phyloP scores from a whole-genome alignment of 2,329 filamentous ascomycete species.

The Byssoonygena ceratinophila region DNA sequence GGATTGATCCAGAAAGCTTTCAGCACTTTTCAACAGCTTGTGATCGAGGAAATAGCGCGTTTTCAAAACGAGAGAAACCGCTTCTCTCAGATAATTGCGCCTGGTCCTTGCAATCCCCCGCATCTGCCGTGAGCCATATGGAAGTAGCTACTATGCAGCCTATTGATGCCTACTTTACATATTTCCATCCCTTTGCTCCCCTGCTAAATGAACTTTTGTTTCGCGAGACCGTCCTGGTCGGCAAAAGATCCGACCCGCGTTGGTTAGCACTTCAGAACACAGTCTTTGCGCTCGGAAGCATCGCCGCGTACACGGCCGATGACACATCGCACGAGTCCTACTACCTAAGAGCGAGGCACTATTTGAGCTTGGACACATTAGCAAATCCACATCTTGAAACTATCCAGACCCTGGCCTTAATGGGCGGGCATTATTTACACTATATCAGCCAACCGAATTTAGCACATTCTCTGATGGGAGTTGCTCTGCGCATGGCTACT shows the following conservation, averaged over 20 bases:
- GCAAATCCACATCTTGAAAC: slow-evolving; percentile 63
- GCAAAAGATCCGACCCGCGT: slow-evolving; percentile 53
- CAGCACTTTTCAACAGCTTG: slow-evolving; percentile 39
- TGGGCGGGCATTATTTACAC: slow-evolving; percentile 67
- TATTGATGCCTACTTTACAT: slow-evolving; percentile 65
- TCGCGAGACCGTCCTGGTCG: slow-evolving; percentile 53
- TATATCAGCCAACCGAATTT: slow-evolving; percentile 69
- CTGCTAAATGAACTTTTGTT: slow-evolving; percentile 64
- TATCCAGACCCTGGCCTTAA: slow-evolving; percentile 58
- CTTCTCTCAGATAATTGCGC: slow-evolving; percentile 33
- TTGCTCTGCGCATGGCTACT: slow-evolving; percentile 62
- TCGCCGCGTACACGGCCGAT: slow-evolving; percentile 52
- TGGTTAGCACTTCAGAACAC: slow-evolving; percentile 67
- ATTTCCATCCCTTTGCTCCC: slow-evolving; percentile 60
- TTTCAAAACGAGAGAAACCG: slow-evolving; percentile 29
- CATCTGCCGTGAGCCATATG: slow-evolving; percentile 21
- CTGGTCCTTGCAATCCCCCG: neutral
- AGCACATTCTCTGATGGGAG: slow-evolving; percentile 61
- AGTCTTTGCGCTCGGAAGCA: slow-evolving; percentile 64
- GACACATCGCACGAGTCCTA: slow-evolving; percentile 60
- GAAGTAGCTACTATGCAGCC: slow-evolving; percentile 56
- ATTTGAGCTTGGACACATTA: slow-evolving; percentile 56
- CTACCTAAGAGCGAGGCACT: slow-evolving; percentile 57
- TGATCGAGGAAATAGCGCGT: slow-evolving; percentile 27
- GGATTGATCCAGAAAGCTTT: slow-evolving; percentile 43